phyloP scores from a whole-genome alignment of 805 yeast species.

The Spathaspora sp. region DNA sequence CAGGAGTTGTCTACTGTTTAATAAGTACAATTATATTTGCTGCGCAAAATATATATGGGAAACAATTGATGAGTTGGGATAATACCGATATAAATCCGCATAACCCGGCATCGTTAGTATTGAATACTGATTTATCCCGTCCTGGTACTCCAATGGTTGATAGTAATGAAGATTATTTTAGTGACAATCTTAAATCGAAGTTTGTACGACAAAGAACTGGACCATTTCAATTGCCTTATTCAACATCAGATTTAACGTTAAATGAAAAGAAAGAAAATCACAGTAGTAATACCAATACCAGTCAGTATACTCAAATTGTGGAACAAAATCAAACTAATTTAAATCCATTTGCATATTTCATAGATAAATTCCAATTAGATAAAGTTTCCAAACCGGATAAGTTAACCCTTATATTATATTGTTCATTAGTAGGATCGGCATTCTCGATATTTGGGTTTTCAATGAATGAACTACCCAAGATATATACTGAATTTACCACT shows the following conservation, averaged over 20 bases:
- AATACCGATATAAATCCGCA: conserved; percentile 6
- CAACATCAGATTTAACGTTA: conserved; percentile 28
- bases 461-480: conserved; percentile 50
- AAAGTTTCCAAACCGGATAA: conserved; percentile 60
- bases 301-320: conserved; percentile 9
- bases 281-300: conserved; percentile 1
- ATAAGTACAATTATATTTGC: conserved; percentile 74
- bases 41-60: conserved; percentile 82
- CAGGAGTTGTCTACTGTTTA: conserved; percentile 68
- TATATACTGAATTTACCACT: conserved; percentile 16
- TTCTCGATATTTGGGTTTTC: conserved; percentile 75
- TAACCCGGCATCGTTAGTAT: conserved; percentile 24
- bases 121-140: conserved; percentile 18
- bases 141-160: conserved; percentile 14
- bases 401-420: conserved; percentile 74
- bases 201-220: conserved; percentile 20
- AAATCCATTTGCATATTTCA: conserved; percentile 18
- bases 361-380: conserved; percentile 12
- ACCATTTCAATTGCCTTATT: conserved; percentile 25
- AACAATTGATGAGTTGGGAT: conserved; percentile 65
- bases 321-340: conserved; percentile 13
- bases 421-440: conserved; percentile 67
- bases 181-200: not conserved
- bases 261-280: conserved; percentile 18
- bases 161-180: not conserved